These are phyloP conservation scores for Annulohypoxylon truncatum DNA, from an alignment of 2,329 filamentous ascomycete species.

Conservation along the genomic window DNA sequence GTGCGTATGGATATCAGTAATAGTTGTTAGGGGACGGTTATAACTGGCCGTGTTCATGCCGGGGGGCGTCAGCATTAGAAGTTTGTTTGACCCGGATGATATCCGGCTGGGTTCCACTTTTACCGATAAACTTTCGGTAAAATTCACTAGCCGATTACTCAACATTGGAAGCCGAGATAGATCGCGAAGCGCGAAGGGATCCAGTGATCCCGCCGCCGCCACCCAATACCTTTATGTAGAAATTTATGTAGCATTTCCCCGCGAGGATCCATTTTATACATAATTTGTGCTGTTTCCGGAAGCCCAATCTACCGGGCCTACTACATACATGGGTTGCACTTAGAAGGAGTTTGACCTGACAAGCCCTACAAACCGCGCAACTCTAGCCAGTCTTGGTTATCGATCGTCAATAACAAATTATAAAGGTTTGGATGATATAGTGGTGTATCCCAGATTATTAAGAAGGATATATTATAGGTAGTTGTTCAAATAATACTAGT, in stretches of 20 bases:
- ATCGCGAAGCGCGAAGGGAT: constrained; percentile 22
- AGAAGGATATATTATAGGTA: no score
- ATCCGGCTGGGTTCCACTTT: constrained; percentile 10
- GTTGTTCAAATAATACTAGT: no score
- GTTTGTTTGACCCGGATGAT: not conserved
- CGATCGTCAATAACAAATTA: no score
- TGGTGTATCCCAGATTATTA: no score
- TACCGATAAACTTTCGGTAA: constrained; percentile 8
- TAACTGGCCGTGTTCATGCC: not conserved
- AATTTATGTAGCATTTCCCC: not conserved
- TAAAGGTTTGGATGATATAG: no score
- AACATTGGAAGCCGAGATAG: constrained; percentile 12
- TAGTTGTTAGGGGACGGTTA: not conserved
- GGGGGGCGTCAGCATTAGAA: not conserved
- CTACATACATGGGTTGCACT: no score
- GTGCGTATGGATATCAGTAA: not conserved
- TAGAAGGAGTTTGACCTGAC: no score
- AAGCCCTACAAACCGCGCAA: no score
- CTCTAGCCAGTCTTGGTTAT: no score
- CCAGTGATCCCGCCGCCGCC: not conserved
- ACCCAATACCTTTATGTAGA: not conserved
- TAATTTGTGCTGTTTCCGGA: not conserved
- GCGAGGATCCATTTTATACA: not conserved
- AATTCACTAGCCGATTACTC: not conserved
- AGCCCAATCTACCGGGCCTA: not conserved